Conservation (phyloP, 345 rosid species). For the Aquilaria yunnanensis region DNA sequence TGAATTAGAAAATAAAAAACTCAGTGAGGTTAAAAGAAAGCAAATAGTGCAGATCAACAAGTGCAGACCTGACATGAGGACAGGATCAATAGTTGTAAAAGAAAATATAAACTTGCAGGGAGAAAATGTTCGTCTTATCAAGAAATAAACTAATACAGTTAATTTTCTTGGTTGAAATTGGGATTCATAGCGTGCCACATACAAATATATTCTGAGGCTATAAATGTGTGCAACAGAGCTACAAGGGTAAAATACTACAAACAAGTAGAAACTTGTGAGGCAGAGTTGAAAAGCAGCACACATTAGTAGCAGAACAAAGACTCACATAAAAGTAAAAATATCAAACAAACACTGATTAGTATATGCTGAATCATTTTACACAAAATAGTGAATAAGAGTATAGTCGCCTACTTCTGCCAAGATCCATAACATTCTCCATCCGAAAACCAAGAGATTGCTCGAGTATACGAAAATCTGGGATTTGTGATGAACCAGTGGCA, state of each 20-base stretch:
- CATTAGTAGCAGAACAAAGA: no score
- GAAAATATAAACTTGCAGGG: no score
- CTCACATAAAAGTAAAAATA: neutral
- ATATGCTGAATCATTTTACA: no score
- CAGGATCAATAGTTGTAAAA: neutral
- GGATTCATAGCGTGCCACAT: no score
- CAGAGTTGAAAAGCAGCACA: no score
- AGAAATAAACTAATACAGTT: no score
- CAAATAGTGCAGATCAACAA: neutral
- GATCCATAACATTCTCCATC: constrained; percentile 48
- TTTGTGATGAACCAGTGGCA: constrained; percentile 28
- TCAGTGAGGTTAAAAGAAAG: neutral
- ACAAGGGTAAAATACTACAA: no score
- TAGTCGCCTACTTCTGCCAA: constrained; percentile 37
- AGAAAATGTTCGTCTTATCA: neutral
- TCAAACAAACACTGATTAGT: neutral
- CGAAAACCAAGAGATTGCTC: constrained; percentile 48
- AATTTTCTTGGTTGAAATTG: no score
- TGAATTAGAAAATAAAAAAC: neutral
- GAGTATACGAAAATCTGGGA: constrained; percentile 37
- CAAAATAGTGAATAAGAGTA: neutral
- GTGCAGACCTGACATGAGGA: neutral
- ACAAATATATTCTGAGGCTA: no score
- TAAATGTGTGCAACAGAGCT: no score
- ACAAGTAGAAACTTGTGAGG: no score